These are phyloP conservation scores for Hanseniaspora gamundiae DNA, from an alignment of 1,139 yeast species.

Conservation along the genomic window DNA sequence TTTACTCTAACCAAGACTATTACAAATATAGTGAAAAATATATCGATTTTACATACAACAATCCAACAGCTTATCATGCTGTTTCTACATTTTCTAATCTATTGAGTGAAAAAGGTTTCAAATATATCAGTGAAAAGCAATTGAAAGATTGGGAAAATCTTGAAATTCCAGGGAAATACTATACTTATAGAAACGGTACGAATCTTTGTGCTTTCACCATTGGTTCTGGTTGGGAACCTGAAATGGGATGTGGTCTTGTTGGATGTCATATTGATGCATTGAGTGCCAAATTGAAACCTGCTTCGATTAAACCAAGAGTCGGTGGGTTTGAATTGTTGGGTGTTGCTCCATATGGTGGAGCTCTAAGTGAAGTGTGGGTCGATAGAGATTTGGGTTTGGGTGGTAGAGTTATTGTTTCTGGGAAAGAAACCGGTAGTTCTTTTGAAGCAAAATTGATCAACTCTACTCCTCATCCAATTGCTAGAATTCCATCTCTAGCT, in stretches of 20 bases:
- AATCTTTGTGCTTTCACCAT: conserved; percentile 44
- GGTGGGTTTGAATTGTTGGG: conserved; percentile 54
- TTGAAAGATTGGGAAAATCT: conserved; percentile 28
- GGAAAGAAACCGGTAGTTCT: conserved; percentile 24
- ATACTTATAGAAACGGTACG: conserved; percentile 45
- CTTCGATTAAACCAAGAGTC: conserved; percentile 33
- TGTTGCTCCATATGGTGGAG: conserved; percentile 57
- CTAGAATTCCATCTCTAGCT: conserved; percentile 52
- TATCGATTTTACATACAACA: conserved; percentile 44
- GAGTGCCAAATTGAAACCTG: conserved; percentile 47
- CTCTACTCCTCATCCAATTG: conserved; percentile 53
- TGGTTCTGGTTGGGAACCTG: conserved; percentile 45
- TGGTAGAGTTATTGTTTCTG: conserved; percentile 41
- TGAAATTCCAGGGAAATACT: conserved; percentile 35
- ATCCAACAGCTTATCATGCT: conserved; percentile 55
- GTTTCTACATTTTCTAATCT: conserved; percentile 33
- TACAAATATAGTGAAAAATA: conserved; percentile 27
- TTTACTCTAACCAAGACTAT: conserved; percentile 2
- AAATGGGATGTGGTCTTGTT: conserved; percentile 44
- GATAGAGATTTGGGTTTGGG: conserved; percentile 61
- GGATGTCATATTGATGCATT: conserved; percentile 53
- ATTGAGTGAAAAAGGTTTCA: conserved; percentile 40
- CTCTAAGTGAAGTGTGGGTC: conserved; percentile 43
- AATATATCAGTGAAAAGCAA: conserved; percentile 38
- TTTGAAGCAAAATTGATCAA: conserved; percentile 33